Evolutionary conservation across 169 alveolate genomes (phyloP).

Genomic region (Cryptosporidium andersoni): DNA sequence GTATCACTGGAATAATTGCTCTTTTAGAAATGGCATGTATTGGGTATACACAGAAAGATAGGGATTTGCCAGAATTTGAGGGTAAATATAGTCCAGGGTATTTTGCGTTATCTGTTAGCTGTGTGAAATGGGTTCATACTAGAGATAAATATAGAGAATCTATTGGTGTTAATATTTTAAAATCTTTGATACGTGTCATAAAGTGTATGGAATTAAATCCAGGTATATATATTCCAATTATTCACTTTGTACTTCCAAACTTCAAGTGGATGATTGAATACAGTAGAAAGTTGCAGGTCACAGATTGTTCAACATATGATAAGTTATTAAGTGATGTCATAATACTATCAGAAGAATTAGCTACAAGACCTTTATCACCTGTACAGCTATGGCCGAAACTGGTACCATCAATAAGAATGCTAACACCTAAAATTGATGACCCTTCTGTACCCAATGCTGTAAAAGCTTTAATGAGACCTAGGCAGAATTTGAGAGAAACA

Average conservation of each 20-base stretch:
- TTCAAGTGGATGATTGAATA: not conserved
- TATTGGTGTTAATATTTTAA: conserved; percentile 15
- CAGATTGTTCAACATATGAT: not conserved
- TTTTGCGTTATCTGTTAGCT: conserved; percentile 40
- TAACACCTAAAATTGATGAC: conserved; percentile 55
- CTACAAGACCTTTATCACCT: conserved; percentile 23
- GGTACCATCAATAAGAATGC: conserved; percentile 32
- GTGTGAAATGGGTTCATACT: conserved; percentile 35
- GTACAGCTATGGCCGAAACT: conserved; percentile 43
- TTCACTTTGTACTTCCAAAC: conserved; percentile 24
- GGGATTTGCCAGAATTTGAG: not conserved
- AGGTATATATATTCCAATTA: conserved; percentile 16
- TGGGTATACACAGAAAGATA: conserved; percentile 12
- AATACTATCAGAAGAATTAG: not conserved
- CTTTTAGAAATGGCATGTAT: conserved; percentile 45
- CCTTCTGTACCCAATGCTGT: conserved; percentile 69
- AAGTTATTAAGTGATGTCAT: not conserved
- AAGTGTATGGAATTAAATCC: conserved; percentile 1
- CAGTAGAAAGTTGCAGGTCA: not conserved
- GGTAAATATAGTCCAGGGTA: conserved; percentile 48
- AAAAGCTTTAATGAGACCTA: conserved; percentile 32
- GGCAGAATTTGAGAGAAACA: conserved; percentile 32
- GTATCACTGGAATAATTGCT: conserved; percentile 41
- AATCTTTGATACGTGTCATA: conserved; percentile 25
- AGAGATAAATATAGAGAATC: not conserved